These are phyloP conservation scores for Picea glauca DNA, from an alignment of 75 land plant genomes.

Conservation along the genomic window DNA sequence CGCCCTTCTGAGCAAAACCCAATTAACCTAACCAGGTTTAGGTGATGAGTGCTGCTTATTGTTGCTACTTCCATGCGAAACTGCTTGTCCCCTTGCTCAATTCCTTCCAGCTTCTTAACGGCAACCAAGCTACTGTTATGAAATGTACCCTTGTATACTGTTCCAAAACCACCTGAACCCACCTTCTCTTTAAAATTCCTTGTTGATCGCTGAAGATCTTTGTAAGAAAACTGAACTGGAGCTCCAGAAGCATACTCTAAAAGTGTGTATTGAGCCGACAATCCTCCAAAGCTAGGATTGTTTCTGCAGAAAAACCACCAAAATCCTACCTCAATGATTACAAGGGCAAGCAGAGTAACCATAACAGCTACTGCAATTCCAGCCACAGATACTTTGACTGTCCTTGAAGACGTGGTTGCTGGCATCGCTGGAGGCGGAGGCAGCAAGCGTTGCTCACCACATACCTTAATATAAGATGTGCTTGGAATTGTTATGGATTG, in stretches of 20 bases:
- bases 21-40: constrained; percentile 75
- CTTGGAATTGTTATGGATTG: constrained; percentile 45
- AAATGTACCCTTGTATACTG: constrained; percentile 68
- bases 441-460: constrained; percentile 31
- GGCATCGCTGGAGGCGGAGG: background rate
- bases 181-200: constrained; percentile 78
- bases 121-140: constrained; percentile 57
- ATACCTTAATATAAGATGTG: constrained; percentile 68
- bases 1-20: constrained; percentile 85
- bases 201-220: constrained; percentile 64
- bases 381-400: constrained; percentile 12
- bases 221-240: constrained; percentile 74
- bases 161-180: constrained; percentile 84
- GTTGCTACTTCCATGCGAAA: constrained; percentile 86
- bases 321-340: constrained; percentile 26
- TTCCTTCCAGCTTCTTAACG: constrained; percentile 78
- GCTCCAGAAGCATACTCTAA: constrained; percentile 79
- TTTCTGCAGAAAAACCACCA: constrained; percentile 59
- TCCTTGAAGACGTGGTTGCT: background rate
- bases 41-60: constrained; percentile 83
- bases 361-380: constrained; percentile 33
- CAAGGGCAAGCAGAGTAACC: constrained; percentile 31
- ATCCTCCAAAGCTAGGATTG: constrained; percentile 29
- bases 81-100: constrained; percentile 87
- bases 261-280: constrained; percentile 51